Evolutionary conservation across 2,329 filamentous ascomycete genomes (phyloP).

Genomic region (Aspergillus unguis): DNA sequence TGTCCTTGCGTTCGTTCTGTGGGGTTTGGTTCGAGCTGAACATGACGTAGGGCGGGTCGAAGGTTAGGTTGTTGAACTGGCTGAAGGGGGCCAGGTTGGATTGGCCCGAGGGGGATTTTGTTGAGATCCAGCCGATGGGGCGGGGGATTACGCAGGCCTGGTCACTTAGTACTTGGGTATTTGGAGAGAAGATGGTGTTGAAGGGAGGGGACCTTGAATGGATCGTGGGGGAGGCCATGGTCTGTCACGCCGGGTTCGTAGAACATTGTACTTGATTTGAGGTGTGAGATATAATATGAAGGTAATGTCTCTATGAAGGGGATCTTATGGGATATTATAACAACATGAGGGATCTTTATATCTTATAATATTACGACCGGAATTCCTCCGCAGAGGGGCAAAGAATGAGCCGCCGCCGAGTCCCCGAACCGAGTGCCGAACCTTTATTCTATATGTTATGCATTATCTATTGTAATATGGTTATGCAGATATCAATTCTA

Average conservation of each 20-base stretch:
- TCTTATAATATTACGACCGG: background rate
- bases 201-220: constrained; percentile 49
- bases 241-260: constrained; percentile 54
- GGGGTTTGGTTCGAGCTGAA: constrained; percentile 58
- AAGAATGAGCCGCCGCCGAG: background rate
- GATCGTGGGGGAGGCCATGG: constrained; percentile 52
- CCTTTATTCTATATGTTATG: background rate
- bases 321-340: no score
- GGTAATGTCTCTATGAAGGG: no score
- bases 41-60: constrained; percentile 62
- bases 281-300: no score
- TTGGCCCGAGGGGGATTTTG: constrained; percentile 45
- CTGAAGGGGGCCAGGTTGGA: constrained; percentile 60
- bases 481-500: no score
- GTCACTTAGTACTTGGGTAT: constrained; percentile 21
- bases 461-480: background rate
- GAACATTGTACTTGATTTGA: constrained; percentile 40
- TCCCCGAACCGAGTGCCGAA: background rate
- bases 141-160: constrained; percentile 55
- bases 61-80: constrained; percentile 63
- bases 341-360: no score
- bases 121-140: constrained; percentile 63
- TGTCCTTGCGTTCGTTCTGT: constrained; percentile 51
- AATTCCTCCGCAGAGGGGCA: background rate
- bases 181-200: background rate